Evolutionary conservation across 1,284 basidiomycete species (phyloP).

Genomic region (Sporisorium reilianum): DNA sequence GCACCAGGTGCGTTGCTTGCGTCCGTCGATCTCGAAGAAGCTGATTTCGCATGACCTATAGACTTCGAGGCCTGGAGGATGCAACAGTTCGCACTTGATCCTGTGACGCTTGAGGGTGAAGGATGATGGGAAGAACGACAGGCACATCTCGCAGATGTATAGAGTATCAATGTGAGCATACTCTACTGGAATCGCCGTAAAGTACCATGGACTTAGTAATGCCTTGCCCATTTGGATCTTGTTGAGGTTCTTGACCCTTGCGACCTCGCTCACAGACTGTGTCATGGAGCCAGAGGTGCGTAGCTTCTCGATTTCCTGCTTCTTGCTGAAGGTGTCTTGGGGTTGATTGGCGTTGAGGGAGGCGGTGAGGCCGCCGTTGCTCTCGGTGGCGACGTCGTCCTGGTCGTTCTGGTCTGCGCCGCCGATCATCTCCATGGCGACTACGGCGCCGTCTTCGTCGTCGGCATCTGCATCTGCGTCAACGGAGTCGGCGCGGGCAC

Average conservation of each 20-base stretch:
- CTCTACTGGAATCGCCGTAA: constrained; percentile 97
- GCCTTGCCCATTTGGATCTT: constrained; percentile 92
- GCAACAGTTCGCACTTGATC: constrained; percentile 88
- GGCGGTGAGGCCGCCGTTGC: constrained; percentile 70
- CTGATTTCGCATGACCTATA: constrained; percentile 96
- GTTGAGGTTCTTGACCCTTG: constrained; percentile 98
- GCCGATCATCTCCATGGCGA: constrained; percentile 72
- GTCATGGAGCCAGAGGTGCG: constrained; percentile 99
- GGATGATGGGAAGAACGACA: constrained; percentile 63
- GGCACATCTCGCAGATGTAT: constrained; percentile 98
- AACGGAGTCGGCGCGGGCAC: constrained; percentile 54
- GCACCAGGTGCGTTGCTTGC: constrained; percentile 95
- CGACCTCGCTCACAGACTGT: constrained; percentile 95
- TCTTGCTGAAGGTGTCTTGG: constrained; percentile 80
- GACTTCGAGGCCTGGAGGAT: constrained; percentile 99
- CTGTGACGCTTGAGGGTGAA: constrained; percentile 77
- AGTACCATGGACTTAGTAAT: constrained; percentile 99
- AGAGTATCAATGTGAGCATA: constrained; percentile 94
- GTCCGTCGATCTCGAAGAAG: constrained; percentile 98
- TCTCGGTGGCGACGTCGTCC: constrained; percentile 48
- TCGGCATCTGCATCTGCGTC: constrained; percentile 71
- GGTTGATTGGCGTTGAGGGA: constrained; percentile 71
- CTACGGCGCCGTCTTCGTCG: constrained; percentile 66
- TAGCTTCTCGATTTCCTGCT: constrained; percentile 98
- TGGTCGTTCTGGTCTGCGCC: constrained; percentile 56